Conservation (phyloP, 169 alveolate genomes). For the Eimeria nieschulzi region DNA sequence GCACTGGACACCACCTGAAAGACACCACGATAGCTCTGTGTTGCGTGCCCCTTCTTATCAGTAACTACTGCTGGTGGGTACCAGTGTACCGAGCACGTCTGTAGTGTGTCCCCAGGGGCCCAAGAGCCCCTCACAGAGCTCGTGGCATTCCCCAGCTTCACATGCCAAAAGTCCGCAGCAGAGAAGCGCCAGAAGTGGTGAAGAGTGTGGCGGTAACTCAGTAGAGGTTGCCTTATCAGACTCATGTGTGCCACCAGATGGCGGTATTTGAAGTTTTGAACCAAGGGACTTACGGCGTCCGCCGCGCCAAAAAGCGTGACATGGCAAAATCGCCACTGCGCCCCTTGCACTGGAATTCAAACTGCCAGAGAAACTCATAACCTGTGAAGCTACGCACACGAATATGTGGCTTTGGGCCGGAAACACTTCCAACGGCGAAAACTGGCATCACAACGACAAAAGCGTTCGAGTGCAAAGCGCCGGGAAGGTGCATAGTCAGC, state of each 20-base stretch:
- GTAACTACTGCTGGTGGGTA: no score
- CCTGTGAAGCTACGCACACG: conserved; percentile 65
- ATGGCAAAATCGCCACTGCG: conserved; percentile 62
- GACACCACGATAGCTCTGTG: no score
- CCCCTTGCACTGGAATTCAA: conserved; percentile 30
- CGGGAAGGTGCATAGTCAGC: conserved; percentile 5
- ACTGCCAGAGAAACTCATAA: conserved; percentile 60
- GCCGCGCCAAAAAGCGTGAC: conserved; percentile 45
- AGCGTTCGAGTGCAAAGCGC: background rate
- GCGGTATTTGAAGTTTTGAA: conserved; percentile 22
- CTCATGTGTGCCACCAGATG: background rate
- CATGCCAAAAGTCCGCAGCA: no score
- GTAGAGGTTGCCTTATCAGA: background rate
- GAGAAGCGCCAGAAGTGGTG: no score
- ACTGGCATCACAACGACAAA: conserved; percentile 33
- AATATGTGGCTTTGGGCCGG: conserved; percentile 12
- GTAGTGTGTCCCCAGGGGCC: no score
- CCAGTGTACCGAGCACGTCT: no score
- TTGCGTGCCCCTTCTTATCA: no score
- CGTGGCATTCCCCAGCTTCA: no score
- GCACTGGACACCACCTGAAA: no score
- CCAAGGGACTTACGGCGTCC: conserved; percentile 42
- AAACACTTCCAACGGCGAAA: conserved; percentile 48
- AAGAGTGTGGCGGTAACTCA: background rate
- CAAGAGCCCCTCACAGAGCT: no score